phyloP scores from a whole-genome alignment of 805 yeast genomes.

The Myxozyma geophila region DNA sequence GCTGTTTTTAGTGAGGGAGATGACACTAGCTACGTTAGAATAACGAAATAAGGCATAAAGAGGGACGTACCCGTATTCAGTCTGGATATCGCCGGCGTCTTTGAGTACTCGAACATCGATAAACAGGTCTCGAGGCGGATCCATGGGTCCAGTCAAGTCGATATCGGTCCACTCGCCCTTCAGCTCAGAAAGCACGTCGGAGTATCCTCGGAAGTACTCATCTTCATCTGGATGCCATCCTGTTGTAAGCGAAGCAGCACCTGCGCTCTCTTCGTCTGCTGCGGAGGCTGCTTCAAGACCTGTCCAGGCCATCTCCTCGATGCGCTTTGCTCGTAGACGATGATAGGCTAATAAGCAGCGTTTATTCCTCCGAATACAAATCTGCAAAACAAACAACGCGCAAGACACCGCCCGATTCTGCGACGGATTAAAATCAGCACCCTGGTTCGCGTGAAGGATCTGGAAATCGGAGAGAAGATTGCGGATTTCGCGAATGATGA shows the following conservation, averaged over 20 bases:
- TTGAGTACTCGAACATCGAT: conserved; percentile 91
- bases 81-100: conserved; percentile 96
- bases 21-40: conserved; percentile 52
- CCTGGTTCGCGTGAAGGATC: conserved; percentile 12
- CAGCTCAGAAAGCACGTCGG: conserved; percentile 70
- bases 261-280: conserved; percentile 48
- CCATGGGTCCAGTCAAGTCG: conserved; percentile 85
- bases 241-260: conserved; percentile 10
- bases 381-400: conserved; percentile 62
- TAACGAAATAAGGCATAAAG: not conserved
- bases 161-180: conserved; percentile 81
- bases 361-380: conserved; percentile 85
- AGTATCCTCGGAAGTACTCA: conserved; percentile 73
- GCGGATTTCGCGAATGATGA: conserved; percentile 69
- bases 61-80: conserved; percentile 74
- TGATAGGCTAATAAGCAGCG: conserved; percentile 88
- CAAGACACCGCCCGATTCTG: conserved; percentile 44
- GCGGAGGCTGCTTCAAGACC: conserved; percentile 39
- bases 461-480: conserved; percentile 52
- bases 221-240: conserved; percentile 73
- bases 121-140: conserved; percentile 89
- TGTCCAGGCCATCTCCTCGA: conserved; percentile 49
- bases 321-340: conserved; percentile 64
- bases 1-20: conserved; percentile 88
- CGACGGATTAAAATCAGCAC: conserved; percentile 36